Percentiles rank a stretch among this genome's conserved stretches.
Conservation (phyloP, 768 basidiomycete genomes). For the Lactarius akahatsu region DNA sequence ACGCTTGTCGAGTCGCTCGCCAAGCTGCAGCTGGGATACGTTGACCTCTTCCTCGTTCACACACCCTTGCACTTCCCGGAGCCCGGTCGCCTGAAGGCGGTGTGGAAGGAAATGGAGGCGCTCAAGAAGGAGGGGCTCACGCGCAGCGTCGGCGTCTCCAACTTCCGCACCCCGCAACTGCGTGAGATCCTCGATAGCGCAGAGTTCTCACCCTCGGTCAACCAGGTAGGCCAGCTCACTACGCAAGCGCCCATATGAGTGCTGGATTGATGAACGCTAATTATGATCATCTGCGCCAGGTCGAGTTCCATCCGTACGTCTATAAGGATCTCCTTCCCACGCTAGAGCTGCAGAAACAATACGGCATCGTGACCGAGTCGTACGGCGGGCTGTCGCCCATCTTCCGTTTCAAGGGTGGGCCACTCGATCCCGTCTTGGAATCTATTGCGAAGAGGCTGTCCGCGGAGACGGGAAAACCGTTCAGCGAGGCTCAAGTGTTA, state of each 20-base stretch:
- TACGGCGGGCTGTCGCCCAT: slow-evolving; percentile 44
- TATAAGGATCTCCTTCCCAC: slow-evolving; percentile 42
- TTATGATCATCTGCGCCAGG: slow-evolving; percentile 31
- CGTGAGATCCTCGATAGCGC: slow-evolving; percentile 45
- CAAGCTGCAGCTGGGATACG: slow-evolving; percentile 41
- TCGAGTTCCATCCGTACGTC: slow-evolving; percentile 57
- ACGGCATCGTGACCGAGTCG: slow-evolving; percentile 43
- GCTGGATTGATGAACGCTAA: not conserved
- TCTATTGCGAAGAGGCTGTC: slow-evolving; percentile 34
- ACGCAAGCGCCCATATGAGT: not conserved
- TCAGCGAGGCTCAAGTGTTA: slow-evolving; percentile 36
- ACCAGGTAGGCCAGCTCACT: slow-evolving; percentile 45
- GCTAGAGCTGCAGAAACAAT: slow-evolving; percentile 38
- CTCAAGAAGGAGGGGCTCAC: slow-evolving; percentile 43
- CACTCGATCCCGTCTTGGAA: slow-evolving; percentile 41
- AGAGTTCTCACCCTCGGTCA: slow-evolving; percentile 49
- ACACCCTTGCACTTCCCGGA: slow-evolving; percentile 34
- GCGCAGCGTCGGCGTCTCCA: slow-evolving; percentile 53
- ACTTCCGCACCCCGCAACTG: slow-evolving; percentile 47
- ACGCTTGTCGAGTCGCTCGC: slow-evolving; percentile 42
- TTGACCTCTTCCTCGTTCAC: slow-evolving; percentile 51
- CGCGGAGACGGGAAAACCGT: slow-evolving; percentile 30
- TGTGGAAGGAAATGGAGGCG: slow-evolving; percentile 47
- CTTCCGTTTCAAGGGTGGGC: slow-evolving; percentile 38
- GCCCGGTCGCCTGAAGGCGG: slow-evolving; percentile 35